Percentiles rank a stretch among this genome's conserved stretches.
Conservation (phyloP, 805 yeast genomes). For the Lachancea sp. region DNA sequence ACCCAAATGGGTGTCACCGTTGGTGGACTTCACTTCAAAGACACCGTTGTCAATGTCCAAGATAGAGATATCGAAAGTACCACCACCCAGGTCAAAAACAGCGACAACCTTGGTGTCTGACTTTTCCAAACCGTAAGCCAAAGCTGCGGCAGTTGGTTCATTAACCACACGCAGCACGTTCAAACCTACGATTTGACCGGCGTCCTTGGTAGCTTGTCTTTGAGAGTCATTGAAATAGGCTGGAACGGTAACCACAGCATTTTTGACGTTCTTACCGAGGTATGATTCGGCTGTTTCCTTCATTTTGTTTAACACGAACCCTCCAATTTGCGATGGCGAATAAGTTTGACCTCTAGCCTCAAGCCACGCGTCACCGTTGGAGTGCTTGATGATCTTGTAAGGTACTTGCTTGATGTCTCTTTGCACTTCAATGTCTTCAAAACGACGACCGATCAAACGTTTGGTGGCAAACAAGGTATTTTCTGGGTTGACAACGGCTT, state of each 20-base stretch:
- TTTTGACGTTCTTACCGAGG: constrained; percentile 78
- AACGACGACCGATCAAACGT: constrained; percentile 91
- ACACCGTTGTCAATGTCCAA: constrained; percentile 97
- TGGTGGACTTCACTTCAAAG: constrained; percentile 94
- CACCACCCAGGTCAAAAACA: constrained; percentile 97
- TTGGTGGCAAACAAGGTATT: constrained; percentile 93
- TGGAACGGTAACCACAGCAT: constrained; percentile 89
- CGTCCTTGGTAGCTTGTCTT: constrained; percentile 87
- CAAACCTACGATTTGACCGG: constrained; percentile 94
- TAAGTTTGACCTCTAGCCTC: constrained; percentile 81
- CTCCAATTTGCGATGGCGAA: constrained; percentile 95
- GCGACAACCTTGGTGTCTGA: constrained; percentile 76
- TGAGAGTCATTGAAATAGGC: constrained; percentile 81
- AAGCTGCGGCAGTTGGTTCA: constrained; percentile 88
- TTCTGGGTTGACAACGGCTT: constrained; percentile 89
- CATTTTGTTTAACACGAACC: constrained; percentile 90
- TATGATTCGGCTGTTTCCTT: constrained; percentile 95
- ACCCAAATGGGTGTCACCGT: constrained; percentile 86
- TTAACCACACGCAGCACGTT: constrained; percentile 74
- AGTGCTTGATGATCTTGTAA: constrained; percentile 82
- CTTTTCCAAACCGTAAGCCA: constrained; percentile 92
- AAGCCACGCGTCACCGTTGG: constrained; percentile 94
- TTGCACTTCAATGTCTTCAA: constrained; percentile 83
- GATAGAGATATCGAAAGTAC: constrained; percentile 95
- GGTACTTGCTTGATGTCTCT: constrained; percentile 84